A percentile compares a stretch with the other conserved stretches of the same genome.
These are phyloP conservation scores for Malbranchea zuffiana DNA, from an alignment of 2,329 filamentous ascomycete species.

Conservation along the genomic window DNA sequence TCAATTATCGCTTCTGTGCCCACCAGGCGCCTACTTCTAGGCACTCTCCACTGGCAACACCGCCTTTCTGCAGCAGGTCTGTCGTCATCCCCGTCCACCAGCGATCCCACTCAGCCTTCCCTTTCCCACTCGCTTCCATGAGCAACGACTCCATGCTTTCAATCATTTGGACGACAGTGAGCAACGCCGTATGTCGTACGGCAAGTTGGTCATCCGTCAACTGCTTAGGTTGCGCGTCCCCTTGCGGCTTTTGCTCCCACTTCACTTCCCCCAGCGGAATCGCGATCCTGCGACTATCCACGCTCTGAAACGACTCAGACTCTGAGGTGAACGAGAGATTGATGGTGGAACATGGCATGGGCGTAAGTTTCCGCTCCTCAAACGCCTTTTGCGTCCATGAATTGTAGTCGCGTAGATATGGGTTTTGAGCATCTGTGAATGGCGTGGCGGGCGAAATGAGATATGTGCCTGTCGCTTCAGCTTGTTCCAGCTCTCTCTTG, in stretches of 20 bases:
- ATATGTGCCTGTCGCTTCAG: slow-evolving; percentile 65
- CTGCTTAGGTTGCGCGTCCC: slow-evolving; percentile 35
- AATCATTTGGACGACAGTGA: slow-evolving; percentile 71
- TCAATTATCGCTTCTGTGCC: slow-evolving; percentile 43
- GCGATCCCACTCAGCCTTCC: slow-evolving; percentile 80
- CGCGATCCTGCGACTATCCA: slow-evolving; percentile 67
- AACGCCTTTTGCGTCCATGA: slow-evolving; percentile 67
- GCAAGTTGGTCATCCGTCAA: slow-evolving; percentile 60
- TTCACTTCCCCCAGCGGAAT: slow-evolving; percentile 74
- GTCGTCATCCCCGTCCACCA: slow-evolving; percentile 84
- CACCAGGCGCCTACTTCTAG: slow-evolving; percentile 58
- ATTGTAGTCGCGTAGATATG: slow-evolving; percentile 74
- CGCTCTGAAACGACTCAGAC: slow-evolving; percentile 56
- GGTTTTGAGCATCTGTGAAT: slow-evolving; percentile 68
- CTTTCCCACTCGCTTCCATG: slow-evolving; percentile 72
- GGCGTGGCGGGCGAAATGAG: slow-evolving; percentile 72
- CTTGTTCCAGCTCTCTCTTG: slow-evolving; percentile 52
- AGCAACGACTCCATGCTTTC: slow-evolving; percentile 75
- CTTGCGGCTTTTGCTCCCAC: slow-evolving; percentile 63
- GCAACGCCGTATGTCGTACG: slow-evolving; percentile 65
- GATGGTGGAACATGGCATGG: slow-evolving; percentile 68
- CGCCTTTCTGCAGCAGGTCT: slow-evolving; percentile 67
- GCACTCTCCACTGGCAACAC: slow-evolving; percentile 74
- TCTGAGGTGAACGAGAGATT: slow-evolving; percentile 72
- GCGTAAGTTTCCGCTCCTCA: slow-evolving; percentile 56